These are phyloP conservation scores for Leishmania arabica DNA, from an alignment of 208 protist species.

Conservation along the genomic window DNA sequence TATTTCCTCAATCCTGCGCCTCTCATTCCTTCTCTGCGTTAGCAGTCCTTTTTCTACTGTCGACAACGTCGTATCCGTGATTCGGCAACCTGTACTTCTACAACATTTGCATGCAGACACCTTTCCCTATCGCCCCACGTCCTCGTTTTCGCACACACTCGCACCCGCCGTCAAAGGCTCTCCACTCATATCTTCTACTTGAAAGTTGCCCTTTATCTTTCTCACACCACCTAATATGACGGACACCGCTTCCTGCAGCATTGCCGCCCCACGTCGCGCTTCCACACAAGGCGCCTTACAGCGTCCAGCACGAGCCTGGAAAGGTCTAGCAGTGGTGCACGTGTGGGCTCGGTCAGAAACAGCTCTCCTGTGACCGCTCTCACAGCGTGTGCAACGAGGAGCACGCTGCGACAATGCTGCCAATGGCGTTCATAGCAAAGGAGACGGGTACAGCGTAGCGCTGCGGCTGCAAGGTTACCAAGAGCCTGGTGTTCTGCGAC, in stretches of 20 bases:
- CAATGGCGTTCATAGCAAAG: background rate
- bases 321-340: background rate
- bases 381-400: background rate
- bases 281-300: background rate
- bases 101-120: background rate
- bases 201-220: background rate
- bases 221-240: background rate
- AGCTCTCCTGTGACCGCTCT: background rate
- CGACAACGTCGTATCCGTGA: background rate
- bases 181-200: background rate
- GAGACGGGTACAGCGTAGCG: background rate
- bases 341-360: background rate
- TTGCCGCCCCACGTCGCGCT: background rate
- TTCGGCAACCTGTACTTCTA: background rate
- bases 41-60: slow-evolving; percentile 1
- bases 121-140: background rate
- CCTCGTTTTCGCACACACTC: background rate
- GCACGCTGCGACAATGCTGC: background rate
- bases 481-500: background rate
- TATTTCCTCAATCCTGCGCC: background rate
- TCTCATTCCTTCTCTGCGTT: slow-evolving; percentile 3
- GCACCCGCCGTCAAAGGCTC: background rate
- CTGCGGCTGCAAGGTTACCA: background rate
- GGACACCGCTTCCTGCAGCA: background rate
- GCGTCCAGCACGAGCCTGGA: background rate